Evolutionary conservation across 106 monocot genomes (phyloP).

Genomic region (Apostasia ramifera): DNA sequence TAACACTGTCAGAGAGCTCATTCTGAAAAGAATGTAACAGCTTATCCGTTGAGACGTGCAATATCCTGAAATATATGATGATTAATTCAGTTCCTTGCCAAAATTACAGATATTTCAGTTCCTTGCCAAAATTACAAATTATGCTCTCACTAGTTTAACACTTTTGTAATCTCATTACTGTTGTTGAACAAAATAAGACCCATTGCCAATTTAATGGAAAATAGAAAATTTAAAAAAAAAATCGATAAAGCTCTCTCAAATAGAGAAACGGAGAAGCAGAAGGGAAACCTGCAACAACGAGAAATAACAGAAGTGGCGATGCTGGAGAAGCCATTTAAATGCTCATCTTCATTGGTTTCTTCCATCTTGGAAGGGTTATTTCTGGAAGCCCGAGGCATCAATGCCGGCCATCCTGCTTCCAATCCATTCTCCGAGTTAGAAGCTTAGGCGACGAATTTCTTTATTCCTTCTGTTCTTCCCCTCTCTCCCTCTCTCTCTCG

Average conservation of each 20-base stretch:
- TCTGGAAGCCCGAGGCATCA: too few species aligned
- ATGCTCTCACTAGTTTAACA: neutral
- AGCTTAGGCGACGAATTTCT: too few species aligned
- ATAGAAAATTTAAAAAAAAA: neutral
- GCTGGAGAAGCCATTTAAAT: constrained; percentile 29
- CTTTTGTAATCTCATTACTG: neutral
- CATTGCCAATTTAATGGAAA: neutral
- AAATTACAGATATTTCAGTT: neutral
- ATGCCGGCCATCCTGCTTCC: too few species aligned
- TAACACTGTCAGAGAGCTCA: constrained; percentile 39
- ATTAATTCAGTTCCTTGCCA: neutral
- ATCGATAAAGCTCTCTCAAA: neutral
- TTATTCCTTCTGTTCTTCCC: too few species aligned
- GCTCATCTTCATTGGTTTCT: neutral
- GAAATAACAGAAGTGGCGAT: constrained; percentile 65
- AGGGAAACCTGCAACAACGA: constrained; percentile 54
- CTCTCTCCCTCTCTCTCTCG: too few species aligned
- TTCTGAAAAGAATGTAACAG: constrained; percentile 49
- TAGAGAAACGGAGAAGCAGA: neutral
- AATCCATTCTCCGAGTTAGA: too few species aligned
- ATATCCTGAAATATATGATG: constrained; percentile 43
- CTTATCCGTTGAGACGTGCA: constrained; percentile 37
- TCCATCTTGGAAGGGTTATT: neutral
- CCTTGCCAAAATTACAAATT: neutral
- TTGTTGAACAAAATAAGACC: neutral